Percentiles rank a stretch among this genome's conserved stretches.
Conservation (phyloP, 139 green algal species). For the Micractinium conductrix region DNA sequence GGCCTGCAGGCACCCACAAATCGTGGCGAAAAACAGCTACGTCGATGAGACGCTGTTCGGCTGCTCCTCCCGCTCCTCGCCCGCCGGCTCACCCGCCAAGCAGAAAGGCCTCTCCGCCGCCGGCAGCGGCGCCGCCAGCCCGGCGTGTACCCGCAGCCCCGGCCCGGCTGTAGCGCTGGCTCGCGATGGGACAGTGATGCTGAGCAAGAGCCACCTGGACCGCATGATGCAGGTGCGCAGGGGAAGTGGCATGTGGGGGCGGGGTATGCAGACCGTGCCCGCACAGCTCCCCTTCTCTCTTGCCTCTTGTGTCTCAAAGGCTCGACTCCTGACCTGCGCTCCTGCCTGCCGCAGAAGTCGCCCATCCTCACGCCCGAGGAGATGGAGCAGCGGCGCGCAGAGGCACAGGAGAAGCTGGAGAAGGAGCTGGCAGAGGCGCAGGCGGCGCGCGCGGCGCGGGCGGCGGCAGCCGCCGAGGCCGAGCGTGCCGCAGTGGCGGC, state of each 20-base stretch:
- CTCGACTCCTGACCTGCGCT: too few species aligned
- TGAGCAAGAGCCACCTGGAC: constrained; percentile 29
- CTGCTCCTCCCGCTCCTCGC: not conserved
- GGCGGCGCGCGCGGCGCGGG: not conserved
- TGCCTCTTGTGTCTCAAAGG: too few species aligned
- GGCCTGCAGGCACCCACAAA: constrained; percentile 6
- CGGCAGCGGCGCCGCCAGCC: not conserved
- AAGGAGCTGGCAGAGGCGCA: constrained; percentile 20
- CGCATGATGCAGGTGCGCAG: constrained; percentile 33
- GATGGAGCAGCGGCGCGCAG: not conserved
- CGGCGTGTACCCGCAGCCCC: not conserved
- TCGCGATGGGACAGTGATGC: not conserved
- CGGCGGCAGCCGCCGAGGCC: not conserved
- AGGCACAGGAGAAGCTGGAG: not conserved
- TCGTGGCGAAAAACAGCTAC: constrained; percentile 15
- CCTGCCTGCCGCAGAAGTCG: not conserved
- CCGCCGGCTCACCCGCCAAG: not conserved
- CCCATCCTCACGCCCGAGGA: constrained; percentile 5
- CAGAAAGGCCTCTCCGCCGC: not conserved
- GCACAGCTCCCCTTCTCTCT: too few species aligned
- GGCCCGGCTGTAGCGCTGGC: not conserved
- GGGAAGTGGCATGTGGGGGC: not conserved
- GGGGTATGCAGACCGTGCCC: not conserved
- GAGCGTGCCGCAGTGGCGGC: not conserved
- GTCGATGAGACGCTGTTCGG: constrained; percentile 40